Evolutionary conservation across 352 stramenopile genomes (phyloP).

Genomic region (Globisporangium canariense): DNA sequence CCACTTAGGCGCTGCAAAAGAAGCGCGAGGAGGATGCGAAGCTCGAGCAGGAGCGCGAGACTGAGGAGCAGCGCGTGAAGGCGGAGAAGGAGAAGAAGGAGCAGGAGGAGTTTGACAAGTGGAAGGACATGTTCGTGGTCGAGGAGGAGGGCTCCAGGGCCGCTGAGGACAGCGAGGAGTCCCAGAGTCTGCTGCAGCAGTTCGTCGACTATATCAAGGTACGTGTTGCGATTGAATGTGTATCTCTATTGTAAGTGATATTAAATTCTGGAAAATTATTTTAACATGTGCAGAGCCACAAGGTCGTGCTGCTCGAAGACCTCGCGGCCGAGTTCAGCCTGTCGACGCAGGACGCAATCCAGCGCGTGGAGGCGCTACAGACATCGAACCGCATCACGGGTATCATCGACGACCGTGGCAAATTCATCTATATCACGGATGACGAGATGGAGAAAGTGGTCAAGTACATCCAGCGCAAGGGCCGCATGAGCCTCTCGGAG

Average conservation of each 20-base stretch:
- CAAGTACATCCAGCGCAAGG: slow-evolving; percentile 64
- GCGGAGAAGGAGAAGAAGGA: slow-evolving; percentile 61
- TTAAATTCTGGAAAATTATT: background rate
- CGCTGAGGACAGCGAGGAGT: slow-evolving; percentile 57
- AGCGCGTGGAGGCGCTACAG: slow-evolving; percentile 58
- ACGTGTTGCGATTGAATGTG: background rate
- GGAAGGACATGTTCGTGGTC: slow-evolving; percentile 74
- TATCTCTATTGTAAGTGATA: background rate
- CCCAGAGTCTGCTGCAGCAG: slow-evolving; percentile 55
- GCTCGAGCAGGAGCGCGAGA: slow-evolving; percentile 40
- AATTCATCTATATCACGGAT: slow-evolving; percentile 82
- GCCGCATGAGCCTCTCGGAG: slow-evolving; percentile 57
- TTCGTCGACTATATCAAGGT: slow-evolving; percentile 77
- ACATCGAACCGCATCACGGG: slow-evolving; percentile 54
- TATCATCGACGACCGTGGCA: slow-evolving; percentile 75
- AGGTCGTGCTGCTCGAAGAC: slow-evolving; percentile 77
- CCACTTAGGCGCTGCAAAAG: slow-evolving; percentile 33
- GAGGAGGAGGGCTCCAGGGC: slow-evolving; percentile 59
- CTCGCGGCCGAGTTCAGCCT: slow-evolving; percentile 64
- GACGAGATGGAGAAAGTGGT: slow-evolving; percentile 76
- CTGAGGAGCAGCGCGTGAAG: slow-evolving; percentile 37
- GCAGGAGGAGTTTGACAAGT: slow-evolving; percentile 73
- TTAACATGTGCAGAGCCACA: slow-evolving; percentile 34
- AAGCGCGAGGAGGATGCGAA: slow-evolving; percentile 57
- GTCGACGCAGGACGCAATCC: slow-evolving; percentile 61